A percentile compares a stretch with the other conserved stretches of the same genome.
These are phyloP conservation scores for Hemileia vastatrix DNA, from an alignment of 1,284 basidiomycete species.

Conservation along the genomic window DNA sequence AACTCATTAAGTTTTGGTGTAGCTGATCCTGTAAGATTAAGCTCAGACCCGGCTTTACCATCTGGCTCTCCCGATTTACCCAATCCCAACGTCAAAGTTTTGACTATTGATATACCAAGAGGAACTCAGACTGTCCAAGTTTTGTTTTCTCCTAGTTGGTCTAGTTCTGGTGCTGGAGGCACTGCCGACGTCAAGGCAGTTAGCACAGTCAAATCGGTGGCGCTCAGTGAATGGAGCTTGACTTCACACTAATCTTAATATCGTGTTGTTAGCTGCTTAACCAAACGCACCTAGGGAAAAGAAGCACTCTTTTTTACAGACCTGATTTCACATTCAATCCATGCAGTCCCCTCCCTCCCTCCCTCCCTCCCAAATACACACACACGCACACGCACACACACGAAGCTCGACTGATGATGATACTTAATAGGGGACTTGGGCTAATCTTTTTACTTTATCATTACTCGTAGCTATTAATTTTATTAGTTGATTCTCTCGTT, in stretches of 20 bases:
- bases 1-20: neutral
- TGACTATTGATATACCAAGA: conserved; percentile 62
- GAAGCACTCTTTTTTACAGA: too few relatives aligned
- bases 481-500: too few relatives aligned
- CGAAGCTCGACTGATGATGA: too few relatives aligned
- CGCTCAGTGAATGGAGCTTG: conserved; percentile 59
- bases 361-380: too few relatives aligned
- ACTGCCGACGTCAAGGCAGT: conserved; percentile 26
- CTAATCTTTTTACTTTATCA: too few relatives aligned
- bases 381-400: too few relatives aligned
- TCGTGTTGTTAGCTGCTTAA: neutral
- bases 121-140: conserved; percentile 53
- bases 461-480: too few relatives aligned
- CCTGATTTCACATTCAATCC: too few relatives aligned
- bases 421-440: too few relatives aligned
- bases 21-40: conserved; percentile 49
- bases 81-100: conserved; percentile 68
- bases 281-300: too few relatives aligned
- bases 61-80: conserved; percentile 54
- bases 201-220: conserved; percentile 58
- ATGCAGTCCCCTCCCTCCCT: too few relatives aligned
- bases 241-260: conserved; percentile 56
- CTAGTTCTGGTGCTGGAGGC: neutral
- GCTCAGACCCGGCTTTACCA: conserved; percentile 57
- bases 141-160: conserved; percentile 43